Conservation (phyloP, 768 basidiomycete species). For the Pisolithus microcarpus region DNA sequence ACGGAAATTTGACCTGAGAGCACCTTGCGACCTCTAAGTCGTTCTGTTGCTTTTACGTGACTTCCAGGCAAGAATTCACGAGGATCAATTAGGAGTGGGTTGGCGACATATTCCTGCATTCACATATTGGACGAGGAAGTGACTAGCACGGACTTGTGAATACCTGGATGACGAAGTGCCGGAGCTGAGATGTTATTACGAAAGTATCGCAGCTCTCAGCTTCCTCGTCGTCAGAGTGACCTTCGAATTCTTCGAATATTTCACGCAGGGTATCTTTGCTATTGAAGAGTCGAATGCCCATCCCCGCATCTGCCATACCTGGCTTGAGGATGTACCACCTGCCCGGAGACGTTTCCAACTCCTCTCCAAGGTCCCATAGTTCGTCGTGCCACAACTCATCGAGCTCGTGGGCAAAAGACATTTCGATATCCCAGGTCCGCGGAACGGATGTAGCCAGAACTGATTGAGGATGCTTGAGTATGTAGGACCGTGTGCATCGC, state of each 20-base stretch:
- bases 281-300: conserved; percentile 88
- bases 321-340: conserved; percentile 96
- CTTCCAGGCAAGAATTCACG: conserved; percentile 31
- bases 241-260: conserved; percentile 81
- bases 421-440: conserved; percentile 74
- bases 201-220: conserved; percentile 38
- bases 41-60: conserved; percentile 7
- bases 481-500: conserved; percentile 60
- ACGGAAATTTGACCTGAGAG: conserved; percentile 22
- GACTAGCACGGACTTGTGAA: conserved; percentile 1
- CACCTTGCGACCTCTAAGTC: conserved; percentile 50
- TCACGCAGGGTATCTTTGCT: conserved; percentile 59
- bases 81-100: conserved; percentile 75
- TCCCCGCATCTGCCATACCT: conserved; percentile 93
- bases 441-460: conserved; percentile 53
- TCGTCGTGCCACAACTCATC: conserved; percentile 93
- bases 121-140: neutral
- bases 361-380: conserved; percentile 73
- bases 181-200: conserved; percentile 77
- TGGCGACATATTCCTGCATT: conserved; percentile 73
- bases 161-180: conserved; percentile 96
- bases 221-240: conserved; percentile 41
- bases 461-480: conserved; percentile 62
- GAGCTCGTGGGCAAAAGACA: conserved; percentile 88
- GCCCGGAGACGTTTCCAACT: conserved; percentile 39